Evolutionary conservation across 73 alveolate species (phyloP), one percentile per base, ranked within the genome.

Genomic region (Paramecium primaurelia): DNA sequence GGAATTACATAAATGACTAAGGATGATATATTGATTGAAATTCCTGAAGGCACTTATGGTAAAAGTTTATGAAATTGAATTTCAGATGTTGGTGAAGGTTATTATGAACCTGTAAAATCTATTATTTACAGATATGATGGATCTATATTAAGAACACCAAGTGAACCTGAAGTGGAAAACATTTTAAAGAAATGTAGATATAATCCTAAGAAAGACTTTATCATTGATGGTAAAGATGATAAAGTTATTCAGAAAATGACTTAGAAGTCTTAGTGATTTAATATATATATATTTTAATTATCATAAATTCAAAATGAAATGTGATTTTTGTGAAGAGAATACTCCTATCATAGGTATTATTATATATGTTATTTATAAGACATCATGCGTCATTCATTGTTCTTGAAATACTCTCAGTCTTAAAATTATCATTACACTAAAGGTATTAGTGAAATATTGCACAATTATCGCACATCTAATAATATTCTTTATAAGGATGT

Each of bases 31-130:
- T 95, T 95, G 4, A 87, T 94, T 59, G 94, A 94, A 16, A 96
- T 97, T 11, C 99, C 99, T 7, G 98, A 97, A 77, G 99, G 99
- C 18, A 96, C 98, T n/a, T 97, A 97, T 86, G 99, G 93, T 87
- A 87, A 12, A 32, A 28, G 25, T n/a, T 22, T 47, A 11, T 36
- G n/a, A 14, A 18, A 54, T 26, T 77, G 14, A 34, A 30, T n/a
- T 64, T 40, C 51, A 87, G 93, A 97, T 86, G 96, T 96, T 32
- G 99, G 99, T 32, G 99, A 97, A 92, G 98, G 99, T 6, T 97
- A 94, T 96, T 97, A 95, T 92, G 98, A 96, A 40, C 99, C 99
- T 89, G 97, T 96, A 25, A 97, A 97, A 94, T 94, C 98, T n/a
- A 94, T 95, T 2, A 94, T 97, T 37, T 97, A 92, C 60, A 96